Percentiles rank a stretch among this genome's conserved stretches.
These are phyloP conservation scores for Fusarium floridanum DNA, from an alignment of 2,329 filamentous ascomycete genomes.

Conservation along the genomic window DNA sequence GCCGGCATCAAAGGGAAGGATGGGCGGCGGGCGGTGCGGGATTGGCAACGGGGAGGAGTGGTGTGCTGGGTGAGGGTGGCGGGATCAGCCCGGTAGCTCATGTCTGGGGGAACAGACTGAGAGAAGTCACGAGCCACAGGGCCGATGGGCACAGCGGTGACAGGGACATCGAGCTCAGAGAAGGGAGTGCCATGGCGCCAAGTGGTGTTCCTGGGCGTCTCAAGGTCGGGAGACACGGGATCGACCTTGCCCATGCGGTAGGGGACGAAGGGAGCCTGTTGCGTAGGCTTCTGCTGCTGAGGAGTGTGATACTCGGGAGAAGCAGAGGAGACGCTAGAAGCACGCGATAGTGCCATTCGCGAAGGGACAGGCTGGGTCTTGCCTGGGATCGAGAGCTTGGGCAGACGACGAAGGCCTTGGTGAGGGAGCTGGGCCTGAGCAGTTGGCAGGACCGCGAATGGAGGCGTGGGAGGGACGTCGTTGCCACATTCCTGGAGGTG, in stretches of 20 bases:
- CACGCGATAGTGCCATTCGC: constrained; percentile 46
- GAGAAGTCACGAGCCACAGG: constrained; percentile 83
- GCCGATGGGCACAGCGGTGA: constrained; percentile 78
- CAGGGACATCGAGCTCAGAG: constrained; percentile 89
- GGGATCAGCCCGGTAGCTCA: constrained; percentile 76
- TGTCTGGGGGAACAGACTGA: constrained; percentile 93
- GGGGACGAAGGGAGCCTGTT: constrained; percentile 57
- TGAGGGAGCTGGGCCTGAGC: constrained; percentile 61
- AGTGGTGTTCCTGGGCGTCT: constrained; percentile 72
- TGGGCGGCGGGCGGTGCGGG: constrained; percentile 71
- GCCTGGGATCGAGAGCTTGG: constrained; percentile 72
- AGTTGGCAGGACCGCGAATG: constrained; percentile 70
- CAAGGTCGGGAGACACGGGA: constrained; percentile 67
- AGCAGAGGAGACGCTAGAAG: constrained; percentile 47
- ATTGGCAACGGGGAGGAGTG: constrained; percentile 61
- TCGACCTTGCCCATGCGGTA: constrained; percentile 66
- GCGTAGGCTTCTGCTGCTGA: constrained; percentile 41
- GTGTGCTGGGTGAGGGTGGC: constrained; percentile 43
- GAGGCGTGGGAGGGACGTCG: constrained; percentile 77
- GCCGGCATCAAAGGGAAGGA: constrained; percentile 77
- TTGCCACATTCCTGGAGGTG: constrained; percentile 62
- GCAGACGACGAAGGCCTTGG: constrained; percentile 68
- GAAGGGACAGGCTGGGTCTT: constrained; percentile 48
- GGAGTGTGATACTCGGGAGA: constrained; percentile 41
- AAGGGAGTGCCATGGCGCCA: constrained; percentile 83